phyloP scores from a whole-genome alignment of 805 yeast species.

The Teunomyces funiuensis region DNA sequence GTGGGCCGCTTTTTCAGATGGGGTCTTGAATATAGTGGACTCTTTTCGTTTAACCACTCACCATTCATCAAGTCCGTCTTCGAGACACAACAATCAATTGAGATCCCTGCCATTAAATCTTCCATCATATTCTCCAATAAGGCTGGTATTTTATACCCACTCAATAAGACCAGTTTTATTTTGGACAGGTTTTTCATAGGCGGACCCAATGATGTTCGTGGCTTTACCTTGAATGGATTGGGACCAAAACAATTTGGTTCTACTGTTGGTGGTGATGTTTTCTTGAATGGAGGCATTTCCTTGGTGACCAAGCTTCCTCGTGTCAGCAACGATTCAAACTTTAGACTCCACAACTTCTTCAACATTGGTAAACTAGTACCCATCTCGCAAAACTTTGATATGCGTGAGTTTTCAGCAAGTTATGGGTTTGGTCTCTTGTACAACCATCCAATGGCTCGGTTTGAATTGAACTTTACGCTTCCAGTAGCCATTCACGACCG shows the following conservation, averaged over 20 bases:
- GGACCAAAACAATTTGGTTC: conserved; percentile 55
- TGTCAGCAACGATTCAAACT: conserved; percentile 41
- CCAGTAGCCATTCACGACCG: conserved; percentile 47
- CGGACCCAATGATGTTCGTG: conserved; percentile 60
- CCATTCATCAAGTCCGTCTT: conserved; percentile 42
- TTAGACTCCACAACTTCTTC: conserved; percentile 48
- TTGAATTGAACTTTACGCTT: conserved; percentile 55
- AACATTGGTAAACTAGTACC: conserved; percentile 47
- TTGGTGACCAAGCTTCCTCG: conserved; percentile 44
- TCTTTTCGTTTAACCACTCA: conserved; percentile 22
- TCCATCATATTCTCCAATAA: conserved; percentile 30
- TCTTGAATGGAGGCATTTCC: conserved; percentile 47
- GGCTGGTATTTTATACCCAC: conserved; percentile 31
- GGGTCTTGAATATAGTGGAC: conserved; percentile 38
- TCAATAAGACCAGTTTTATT: conserved; percentile 25
- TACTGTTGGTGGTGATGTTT: conserved; percentile 54
- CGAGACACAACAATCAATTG: conserved; percentile 39
- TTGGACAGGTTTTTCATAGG: conserved; percentile 57
- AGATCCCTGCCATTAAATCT: conserved; percentile 16
- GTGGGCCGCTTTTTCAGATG: conserved; percentile 38
- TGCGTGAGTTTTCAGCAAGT: conserved; percentile 32
- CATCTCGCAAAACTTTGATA: conserved; percentile 9
- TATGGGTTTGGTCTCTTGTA: conserved; percentile 52
- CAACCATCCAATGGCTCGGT: conserved; percentile 58
- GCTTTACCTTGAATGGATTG: conserved; percentile 50